Conservation (phyloP, 2,329 filamentous ascomycete genomes). For the Trichoderma atrobrunneum region DNA sequence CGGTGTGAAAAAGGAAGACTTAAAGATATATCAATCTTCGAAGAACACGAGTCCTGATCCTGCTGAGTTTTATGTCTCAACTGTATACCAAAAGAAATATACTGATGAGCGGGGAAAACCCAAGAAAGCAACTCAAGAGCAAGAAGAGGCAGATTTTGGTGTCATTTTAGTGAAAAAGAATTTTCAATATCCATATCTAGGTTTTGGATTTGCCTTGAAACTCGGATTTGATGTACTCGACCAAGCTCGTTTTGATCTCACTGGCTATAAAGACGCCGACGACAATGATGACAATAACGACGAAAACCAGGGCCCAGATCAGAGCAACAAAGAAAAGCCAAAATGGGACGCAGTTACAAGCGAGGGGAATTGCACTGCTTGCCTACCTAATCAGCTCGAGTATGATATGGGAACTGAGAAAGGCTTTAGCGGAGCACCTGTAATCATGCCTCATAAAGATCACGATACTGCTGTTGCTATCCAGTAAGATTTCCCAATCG, state of each 20-base stretch:
- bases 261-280: not conserved
- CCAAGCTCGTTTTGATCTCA: too few relatives aligned
- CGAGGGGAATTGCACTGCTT: not conserved
- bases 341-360: not conserved
- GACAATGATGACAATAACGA: not conserved
- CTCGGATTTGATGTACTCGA: not conserved
- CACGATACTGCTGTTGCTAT: not conserved
- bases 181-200: not conserved
- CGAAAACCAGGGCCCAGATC: not conserved
- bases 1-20: not conserved
- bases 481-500: not conserved
- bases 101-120: not conserved
- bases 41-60: not conserved
- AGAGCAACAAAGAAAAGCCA: not conserved
- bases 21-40: not conserved
- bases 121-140: not conserved
- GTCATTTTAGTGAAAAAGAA: not conserved
- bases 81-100: not conserved
- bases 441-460: not conserved
- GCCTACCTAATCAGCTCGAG: not conserved
- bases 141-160: not conserved
- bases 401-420: not conserved
- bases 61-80: not conserved
- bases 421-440: not conserved
- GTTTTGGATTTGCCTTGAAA: not conserved